Base-by-base conservation (phyloP, 768 basidiomycete genomes). In the Hypholoma sublateritium region DNA sequence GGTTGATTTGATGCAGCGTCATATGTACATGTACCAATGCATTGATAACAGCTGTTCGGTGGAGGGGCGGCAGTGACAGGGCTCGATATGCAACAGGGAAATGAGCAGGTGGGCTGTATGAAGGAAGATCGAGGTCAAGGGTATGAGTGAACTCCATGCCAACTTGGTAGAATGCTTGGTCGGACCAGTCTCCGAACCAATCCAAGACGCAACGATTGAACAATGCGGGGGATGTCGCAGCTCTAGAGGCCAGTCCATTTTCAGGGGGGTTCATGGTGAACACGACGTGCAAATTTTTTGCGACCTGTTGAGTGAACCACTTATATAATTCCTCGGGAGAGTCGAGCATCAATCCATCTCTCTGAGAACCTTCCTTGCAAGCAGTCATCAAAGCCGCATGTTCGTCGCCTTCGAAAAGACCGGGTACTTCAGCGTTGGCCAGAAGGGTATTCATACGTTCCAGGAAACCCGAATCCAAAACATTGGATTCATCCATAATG, bases 401-500 rank as follows among this genome's bases (percentile, higher is more conserved):
- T 69, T 99, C 97, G 65, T 99, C 97, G n/a, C 97, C 97, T 73
- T 99, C 97, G 69, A 99, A 99, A n/a, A 99, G 81, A 72, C 97
- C 97, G 0, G 97, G 97, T n/a, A 99, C 95, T 71, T 99, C 97
- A n/a, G 97, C 97, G 65, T 99, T 99, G 39, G 97, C 97, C 14
- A 99, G 83, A 13, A 99, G 84, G 0, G 97, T 99, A 71, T 99
- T 99, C 96, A 99, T 98, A n/a, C 97, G 87, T 70, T 99, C 97
- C 61, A 99, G 76, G 82, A 99, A 99, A 45, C 97, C 97, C 12
- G 97, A 96, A 70, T 99, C 97, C 32, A 98, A 88, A 12, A 98
- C 97, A 65, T 99, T 98, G 3, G 97, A 98, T 71, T 99, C 97
- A 71, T 99, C 97, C 97, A 99, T 98, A 76, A 99, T 98, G 80